Conservation (phyloP, 1,139 yeast species). For the Ashbya aceris region DNA sequence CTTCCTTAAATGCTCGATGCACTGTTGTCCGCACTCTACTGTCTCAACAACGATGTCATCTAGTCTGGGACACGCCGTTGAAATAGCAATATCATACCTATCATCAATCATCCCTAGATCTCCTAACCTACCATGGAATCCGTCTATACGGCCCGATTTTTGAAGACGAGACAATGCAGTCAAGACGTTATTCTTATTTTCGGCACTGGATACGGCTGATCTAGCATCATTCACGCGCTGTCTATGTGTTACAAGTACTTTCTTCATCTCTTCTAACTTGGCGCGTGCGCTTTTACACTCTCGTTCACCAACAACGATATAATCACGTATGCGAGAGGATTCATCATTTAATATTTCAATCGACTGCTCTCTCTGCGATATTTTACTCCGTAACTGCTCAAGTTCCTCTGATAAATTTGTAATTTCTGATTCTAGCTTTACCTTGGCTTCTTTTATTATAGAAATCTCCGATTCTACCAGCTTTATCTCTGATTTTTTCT, state of each 20-base stretch:
- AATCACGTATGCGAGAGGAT: slow-evolving; percentile 41
- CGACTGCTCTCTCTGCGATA: slow-evolving; percentile 26
- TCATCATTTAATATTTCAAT: slow-evolving; percentile 36
- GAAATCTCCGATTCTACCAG: slow-evolving; percentile 58
- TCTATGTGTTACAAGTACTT: slow-evolving; percentile 45
- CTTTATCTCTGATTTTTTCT: slow-evolving; percentile 56
- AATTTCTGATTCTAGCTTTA: slow-evolving; percentile 25
- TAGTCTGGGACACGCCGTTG: slow-evolving; percentile 88
- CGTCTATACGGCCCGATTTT: slow-evolving; percentile 74
- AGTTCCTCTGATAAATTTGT: slow-evolving; percentile 39
- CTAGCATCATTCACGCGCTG: slow-evolving; percentile 61
- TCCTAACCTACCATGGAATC: slow-evolving; percentile 86
- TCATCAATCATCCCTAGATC: slow-evolving; percentile 84
- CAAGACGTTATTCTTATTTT: slow-evolving; percentile 68
- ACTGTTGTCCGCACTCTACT: slow-evolving; percentile 86
- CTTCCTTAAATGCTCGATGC: slow-evolving; percentile 79
- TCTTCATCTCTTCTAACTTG: slow-evolving; percentile 44
- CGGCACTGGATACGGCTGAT: slow-evolving; percentile 44
- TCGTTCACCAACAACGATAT: slow-evolving; percentile 47
- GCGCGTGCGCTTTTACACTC: slow-evolving; percentile 45
- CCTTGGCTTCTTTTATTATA: slow-evolving; percentile 39
- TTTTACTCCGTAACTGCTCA: slow-evolving; percentile 32
- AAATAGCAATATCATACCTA: slow-evolving; percentile 81
- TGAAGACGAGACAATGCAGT: slow-evolving; percentile 59
- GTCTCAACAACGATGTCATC: slow-evolving; percentile 93